These are phyloP conservation scores for Vanderwaltozyma polyspora DNA, from an alignment of 805 yeast genomes.

Conservation along the genomic window DNA sequence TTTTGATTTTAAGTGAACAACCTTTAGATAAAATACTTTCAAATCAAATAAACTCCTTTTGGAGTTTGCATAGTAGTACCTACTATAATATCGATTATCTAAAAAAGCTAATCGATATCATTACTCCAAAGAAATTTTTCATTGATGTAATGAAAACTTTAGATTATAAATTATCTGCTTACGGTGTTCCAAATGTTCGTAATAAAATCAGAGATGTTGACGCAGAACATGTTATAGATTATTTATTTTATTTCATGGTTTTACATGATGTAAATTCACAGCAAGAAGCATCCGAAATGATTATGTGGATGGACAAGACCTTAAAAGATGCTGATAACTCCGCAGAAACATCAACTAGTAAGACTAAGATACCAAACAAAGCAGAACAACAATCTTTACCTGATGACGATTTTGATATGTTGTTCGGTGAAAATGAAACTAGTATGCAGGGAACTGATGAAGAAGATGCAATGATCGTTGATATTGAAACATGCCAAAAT, in stretches of 20 bases:
- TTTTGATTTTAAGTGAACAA: constrained; percentile 20
- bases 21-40: constrained; percentile 25
- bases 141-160: constrained; percentile 19
- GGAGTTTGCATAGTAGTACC: constrained; percentile 29
- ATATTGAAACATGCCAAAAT: constrained; percentile 3
- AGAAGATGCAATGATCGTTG: constrained; percentile 5
- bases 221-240: constrained; percentile 20
- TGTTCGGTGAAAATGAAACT: constrained; percentile 27
- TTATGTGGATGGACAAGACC: constrained; percentile 14
- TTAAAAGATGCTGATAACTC: neutral
- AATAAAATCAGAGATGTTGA: constrained; percentile 11
- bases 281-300: constrained; percentile 15
- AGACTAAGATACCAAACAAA: neutral
- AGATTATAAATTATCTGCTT: constrained; percentile 16
- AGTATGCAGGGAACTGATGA: constrained; percentile 21
- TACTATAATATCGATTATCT: constrained; percentile 26
- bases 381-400: constrained; percentile 9
- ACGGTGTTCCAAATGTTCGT: constrained; percentile 17
- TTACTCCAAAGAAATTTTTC: constrained; percentile 20
- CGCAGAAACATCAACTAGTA: constrained; percentile 3
- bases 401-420: constrained; percentile 28
- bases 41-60: constrained; percentile 27
- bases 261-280: constrained; percentile 20
- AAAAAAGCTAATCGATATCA: constrained; percentile 17
- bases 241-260: constrained; percentile 23